Evolutionary conservation across 108 stramenopile species (phyloP).

Genomic region (Skeletonema potamos): DNA sequence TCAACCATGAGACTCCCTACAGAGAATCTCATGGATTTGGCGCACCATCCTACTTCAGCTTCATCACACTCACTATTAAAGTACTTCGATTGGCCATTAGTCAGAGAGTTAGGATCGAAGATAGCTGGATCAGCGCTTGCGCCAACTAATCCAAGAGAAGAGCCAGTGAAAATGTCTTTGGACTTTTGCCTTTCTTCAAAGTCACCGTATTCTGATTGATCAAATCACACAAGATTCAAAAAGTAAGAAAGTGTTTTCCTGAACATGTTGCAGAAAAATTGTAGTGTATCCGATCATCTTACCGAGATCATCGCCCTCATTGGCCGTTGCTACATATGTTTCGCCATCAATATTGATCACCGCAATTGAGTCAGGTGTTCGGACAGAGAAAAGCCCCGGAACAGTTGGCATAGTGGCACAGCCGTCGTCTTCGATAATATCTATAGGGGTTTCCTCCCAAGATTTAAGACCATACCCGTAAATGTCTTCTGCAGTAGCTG

Average conservation of each 20-base stretch:
- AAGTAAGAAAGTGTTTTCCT: not conserved
- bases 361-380: constrained; percentile 46
- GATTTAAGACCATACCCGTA: constrained; percentile 47
- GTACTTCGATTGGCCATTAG: constrained; percentile 28
- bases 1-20: constrained; percentile 43
- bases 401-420: constrained; percentile 38
- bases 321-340: constrained; percentile 47
- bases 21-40: constrained; percentile 39
- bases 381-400: constrained; percentile 16
- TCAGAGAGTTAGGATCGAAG: constrained; percentile 33
- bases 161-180: constrained; percentile 37
- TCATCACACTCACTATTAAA: constrained; percentile 48
- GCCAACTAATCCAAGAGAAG: constrained; percentile 15
- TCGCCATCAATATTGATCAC: constrained; percentile 35
- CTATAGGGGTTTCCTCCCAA: constrained; percentile 35
- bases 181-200: constrained; percentile 47
- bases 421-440: constrained; percentile 52
- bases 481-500: constrained; percentile 34
- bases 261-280: not conserved
- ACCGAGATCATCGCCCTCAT: constrained; percentile 30
- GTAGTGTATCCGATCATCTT: not conserved
- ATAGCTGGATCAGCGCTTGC: constrained; percentile 30
- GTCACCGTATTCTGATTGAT: constrained; percentile 34
- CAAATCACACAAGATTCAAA: not conserved
- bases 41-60: constrained; percentile 28